Conservation (phyloP, 129 eudicot species). For the Artemisia argyi region DNA sequence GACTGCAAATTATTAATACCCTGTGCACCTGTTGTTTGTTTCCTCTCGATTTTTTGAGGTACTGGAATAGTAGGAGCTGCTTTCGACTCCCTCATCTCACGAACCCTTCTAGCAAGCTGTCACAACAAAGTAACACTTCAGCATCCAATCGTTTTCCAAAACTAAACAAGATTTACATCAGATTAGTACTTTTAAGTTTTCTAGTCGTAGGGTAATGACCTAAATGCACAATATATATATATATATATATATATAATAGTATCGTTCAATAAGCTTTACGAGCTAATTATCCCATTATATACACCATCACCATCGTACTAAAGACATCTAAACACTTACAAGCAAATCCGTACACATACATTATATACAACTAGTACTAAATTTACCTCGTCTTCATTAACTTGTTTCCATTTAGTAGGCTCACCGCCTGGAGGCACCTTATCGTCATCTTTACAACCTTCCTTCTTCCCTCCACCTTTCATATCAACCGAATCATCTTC, state of each 20-base stretch:
- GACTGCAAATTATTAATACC: slow-evolving; percentile 68
- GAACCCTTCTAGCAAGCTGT: slow-evolving; percentile 88
- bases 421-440: slow-evolving; percentile 54
- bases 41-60: slow-evolving; percentile 46
- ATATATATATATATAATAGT: too few species aligned
- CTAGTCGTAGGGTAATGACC: too few species aligned
- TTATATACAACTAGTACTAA: background rate
- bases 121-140: slow-evolving; percentile 4
- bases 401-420: slow-evolving; percentile 87
- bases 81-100: slow-evolving; percentile 91
- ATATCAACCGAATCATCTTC: slow-evolving; percentile 52
- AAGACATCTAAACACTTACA: too few species aligned
- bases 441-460: slow-evolving; percentile 48
- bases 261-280: too few species aligned
- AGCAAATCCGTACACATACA: background rate
- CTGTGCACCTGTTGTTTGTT: slow-evolving; percentile 50
- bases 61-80: slow-evolving; percentile 42
- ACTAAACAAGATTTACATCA: background rate
- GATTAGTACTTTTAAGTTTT: too few species aligned
- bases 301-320: too few species aligned
- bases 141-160: slow-evolving; percentile 5
- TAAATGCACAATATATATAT: too few species aligned
- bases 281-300: too few species aligned
- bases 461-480: slow-evolving; percentile 21
- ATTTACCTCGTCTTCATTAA: slow-evolving; percentile 77